Conservation (phyloP, 306 rosid genomes). For the Albizia julibrissin region DNA sequence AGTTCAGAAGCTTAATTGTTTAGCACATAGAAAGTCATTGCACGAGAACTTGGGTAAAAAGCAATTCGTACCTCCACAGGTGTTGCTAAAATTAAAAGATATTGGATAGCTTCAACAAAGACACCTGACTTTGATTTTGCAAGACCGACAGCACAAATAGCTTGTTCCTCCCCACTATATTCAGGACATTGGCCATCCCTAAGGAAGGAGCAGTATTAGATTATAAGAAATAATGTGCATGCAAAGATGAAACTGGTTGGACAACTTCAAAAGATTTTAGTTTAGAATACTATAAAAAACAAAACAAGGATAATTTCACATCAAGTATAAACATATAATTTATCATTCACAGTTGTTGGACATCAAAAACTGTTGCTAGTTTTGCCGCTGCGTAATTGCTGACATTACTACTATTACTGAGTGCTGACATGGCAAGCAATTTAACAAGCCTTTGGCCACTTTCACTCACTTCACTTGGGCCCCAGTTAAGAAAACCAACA, state of each 20-base stretch:
- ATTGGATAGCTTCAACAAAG: slow-evolving; percentile 93
- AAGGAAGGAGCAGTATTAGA: slow-evolving; percentile 39
- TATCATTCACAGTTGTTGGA: not conserved
- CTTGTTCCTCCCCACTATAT: slow-evolving; percentile 92
- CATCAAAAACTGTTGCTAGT: not conserved
- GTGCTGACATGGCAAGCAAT: no score
- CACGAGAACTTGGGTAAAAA: slow-evolving; percentile 27
- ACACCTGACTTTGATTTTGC: slow-evolving; percentile 86
- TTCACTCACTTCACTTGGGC: no score
- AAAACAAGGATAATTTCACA: not conserved
- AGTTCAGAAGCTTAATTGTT: slow-evolving; percentile 12
- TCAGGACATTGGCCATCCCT: slow-evolving; percentile 99
- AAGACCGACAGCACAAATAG: slow-evolving; percentile 96
- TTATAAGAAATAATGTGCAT: slow-evolving; percentile 17
- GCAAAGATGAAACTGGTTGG: slow-evolving; percentile 18
- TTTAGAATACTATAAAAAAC: not conserved
- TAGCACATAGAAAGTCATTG: slow-evolving; percentile 8
- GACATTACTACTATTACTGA: no score
- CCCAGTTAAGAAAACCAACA: no score
- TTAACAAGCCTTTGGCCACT: no score
- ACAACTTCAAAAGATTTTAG: slow-evolving; percentile 2
- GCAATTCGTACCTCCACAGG: slow-evolving; percentile 78
- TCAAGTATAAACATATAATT: not conserved
- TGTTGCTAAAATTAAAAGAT: slow-evolving; percentile 83
- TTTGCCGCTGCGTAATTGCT: not conserved